phyloP scores from a whole-genome alignment of 2,329 filamentous ascomycete species.

The Neophaeococcomyces aloes region DNA sequence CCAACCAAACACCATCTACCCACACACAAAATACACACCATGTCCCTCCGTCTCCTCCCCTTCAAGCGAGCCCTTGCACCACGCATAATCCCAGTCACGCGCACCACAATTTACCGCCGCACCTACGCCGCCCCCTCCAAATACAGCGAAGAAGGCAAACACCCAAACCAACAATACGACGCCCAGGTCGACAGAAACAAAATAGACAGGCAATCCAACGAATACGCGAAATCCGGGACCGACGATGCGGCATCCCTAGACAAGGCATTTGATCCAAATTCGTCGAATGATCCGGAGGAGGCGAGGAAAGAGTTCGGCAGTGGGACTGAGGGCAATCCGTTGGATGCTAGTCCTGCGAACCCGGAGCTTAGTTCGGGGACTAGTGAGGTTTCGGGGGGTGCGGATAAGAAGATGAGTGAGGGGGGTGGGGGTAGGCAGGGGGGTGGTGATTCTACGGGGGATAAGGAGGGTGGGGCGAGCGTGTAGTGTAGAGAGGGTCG shows the following conservation, averaged over 20 bases:
- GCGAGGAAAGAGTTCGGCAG: conserved; percentile 39
- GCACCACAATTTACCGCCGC: background rate
- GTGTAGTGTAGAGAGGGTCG: too few species aligned
- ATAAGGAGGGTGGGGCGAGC: conserved; percentile 13
- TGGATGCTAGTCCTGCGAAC: conserved; percentile 54
- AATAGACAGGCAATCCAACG: conserved; percentile 54
- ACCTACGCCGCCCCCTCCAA: background rate
- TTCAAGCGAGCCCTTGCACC: conserved; percentile 2
- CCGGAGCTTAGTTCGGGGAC: conserved; percentile 44
- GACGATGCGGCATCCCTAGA: conserved; percentile 50
- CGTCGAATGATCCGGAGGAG: conserved; percentile 53
- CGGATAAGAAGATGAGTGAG: conserved; percentile 30
- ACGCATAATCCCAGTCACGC: background rate
- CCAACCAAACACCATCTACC: too few species aligned
- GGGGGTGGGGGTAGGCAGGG: conserved; percentile 30
- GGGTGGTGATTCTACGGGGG: conserved; percentile 27
- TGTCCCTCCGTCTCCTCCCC: conserved; percentile 2
- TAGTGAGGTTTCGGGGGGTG: conserved; percentile 34
- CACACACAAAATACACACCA: background rate
- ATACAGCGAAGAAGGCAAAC: background rate
- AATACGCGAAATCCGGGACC: conserved; percentile 58
- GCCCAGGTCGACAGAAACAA: conserved; percentile 42
- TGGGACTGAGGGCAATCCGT: conserved; percentile 37
- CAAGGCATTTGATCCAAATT: conserved; percentile 58
- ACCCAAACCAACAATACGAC: conserved; percentile 13